phyloP scores from a whole-genome alignment of 371 early-diverging fungal species.

The Coemansia sp. region DNA sequence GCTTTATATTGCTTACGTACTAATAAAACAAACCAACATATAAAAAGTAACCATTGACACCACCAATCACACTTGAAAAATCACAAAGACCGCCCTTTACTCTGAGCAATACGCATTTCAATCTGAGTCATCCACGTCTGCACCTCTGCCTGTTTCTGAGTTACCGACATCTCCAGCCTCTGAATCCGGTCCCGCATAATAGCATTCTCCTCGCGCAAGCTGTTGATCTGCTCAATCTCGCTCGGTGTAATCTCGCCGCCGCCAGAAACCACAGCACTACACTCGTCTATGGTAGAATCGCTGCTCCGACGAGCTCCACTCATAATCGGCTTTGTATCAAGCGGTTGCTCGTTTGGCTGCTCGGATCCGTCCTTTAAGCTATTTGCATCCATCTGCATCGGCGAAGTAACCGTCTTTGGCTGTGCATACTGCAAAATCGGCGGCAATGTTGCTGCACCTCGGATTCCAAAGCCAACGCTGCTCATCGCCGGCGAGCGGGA shows the following conservation, averaged over 20 bases:
- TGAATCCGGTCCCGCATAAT: slow-evolving; percentile 27
- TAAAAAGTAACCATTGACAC: too few relatives aligned
- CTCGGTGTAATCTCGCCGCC: slow-evolving; percentile 19
- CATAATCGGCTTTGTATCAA: slow-evolving; percentile 5
- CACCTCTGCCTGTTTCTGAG: slow-evolving; percentile 41
- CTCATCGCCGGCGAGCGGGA: slow-evolving; percentile 19
- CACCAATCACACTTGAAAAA: neutral
- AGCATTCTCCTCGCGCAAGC: slow-evolving; percentile 38
- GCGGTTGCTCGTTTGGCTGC: neutral
- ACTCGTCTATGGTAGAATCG: slow-evolving; percentile 23
- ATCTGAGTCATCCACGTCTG: slow-evolving; percentile 41
- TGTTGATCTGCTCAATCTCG: slow-evolving; percentile 23
- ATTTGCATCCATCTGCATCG: slow-evolving; percentile 21
- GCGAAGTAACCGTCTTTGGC: slow-evolving; percentile 7
- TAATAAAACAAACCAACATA: too few relatives aligned
- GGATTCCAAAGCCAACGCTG: neutral
- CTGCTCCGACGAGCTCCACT: slow-evolving; percentile 17
- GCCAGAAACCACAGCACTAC: slow-evolving; percentile 15
- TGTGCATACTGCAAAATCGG: slow-evolving; percentile 34
- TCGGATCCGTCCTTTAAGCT: neutral
- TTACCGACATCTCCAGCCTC: slow-evolving; percentile 28
- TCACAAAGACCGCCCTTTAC: slow-evolving; percentile 4
- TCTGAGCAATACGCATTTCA: slow-evolving; percentile 23
- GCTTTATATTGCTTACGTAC: too few relatives aligned
- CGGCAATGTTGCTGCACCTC: slow-evolving; percentile 10